phyloP scores from a whole-genome alignment of 768 basidiomycete species.

The Tricholoma hemisulphureum region DNA sequence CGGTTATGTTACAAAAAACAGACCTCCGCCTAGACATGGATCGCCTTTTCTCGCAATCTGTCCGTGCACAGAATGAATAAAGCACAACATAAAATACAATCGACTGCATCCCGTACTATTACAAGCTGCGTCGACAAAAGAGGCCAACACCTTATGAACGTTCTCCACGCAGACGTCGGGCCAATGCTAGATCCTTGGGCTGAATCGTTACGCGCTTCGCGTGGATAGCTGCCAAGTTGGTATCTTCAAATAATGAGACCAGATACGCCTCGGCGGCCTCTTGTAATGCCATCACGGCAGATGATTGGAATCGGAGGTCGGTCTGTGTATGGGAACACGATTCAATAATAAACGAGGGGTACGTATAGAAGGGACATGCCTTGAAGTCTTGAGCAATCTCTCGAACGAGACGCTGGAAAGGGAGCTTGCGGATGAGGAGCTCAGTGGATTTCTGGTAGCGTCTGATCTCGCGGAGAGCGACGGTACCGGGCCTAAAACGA shows the following conservation, averaged over 20 bases:
- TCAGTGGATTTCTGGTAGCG: constrained; percentile 65
- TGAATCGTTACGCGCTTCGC: constrained; percentile 60
- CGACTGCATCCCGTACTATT: neutral
- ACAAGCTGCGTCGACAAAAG: neutral
- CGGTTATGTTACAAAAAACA: too few relatives aligned
- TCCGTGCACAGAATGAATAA: constrained; percentile 1
- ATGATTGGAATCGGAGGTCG: constrained; percentile 75
- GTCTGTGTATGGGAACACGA: constrained; percentile 37
- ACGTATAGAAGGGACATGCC: constrained; percentile 28
- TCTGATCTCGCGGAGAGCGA: constrained; percentile 75
- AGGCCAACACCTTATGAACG: constrained; percentile 25
- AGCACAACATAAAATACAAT: constrained; percentile 8
- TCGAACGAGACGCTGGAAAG: constrained; percentile 74
- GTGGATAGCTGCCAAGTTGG: constrained; percentile 61
- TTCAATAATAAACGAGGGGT: neutral
- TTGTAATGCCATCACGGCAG: constrained; percentile 66
- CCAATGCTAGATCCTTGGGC: constrained; percentile 62
- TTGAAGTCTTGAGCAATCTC: constrained; percentile 85
- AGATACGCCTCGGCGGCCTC: constrained; percentile 71
- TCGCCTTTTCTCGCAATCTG: neutral
- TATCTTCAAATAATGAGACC: constrained; percentile 70
- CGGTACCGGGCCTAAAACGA: constrained; percentile 77
- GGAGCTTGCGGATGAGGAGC: constrained; percentile 61
- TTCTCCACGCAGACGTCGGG: constrained; percentile 35
- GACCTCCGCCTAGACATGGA: neutral